Evolutionary conservation across 306 rosid genomes (phyloP), one percentile per base, ranked within the genome.

Genomic region (Cucumis cinereus): DNA sequence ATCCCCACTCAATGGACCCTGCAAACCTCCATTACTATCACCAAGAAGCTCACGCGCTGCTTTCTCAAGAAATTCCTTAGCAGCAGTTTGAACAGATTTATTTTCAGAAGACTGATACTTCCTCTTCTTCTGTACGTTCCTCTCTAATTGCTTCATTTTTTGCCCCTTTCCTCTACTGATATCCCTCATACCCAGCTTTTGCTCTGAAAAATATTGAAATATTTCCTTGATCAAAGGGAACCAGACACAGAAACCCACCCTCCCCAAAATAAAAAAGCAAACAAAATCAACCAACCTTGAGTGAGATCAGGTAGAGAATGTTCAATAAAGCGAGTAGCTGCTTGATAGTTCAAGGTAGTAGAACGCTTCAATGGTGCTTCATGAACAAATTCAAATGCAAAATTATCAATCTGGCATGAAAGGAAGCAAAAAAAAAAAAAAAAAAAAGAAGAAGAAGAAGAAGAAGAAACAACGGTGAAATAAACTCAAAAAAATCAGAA

Each of bases 261-360:
- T 9, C 40, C 72, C 57, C 12, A 55, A n/a, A 52, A 64, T 15
- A 47, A 76, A 76, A 66, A 58, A 26, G 68, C 6, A 67, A 74
- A 41, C 74, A 67, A 74, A 64, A 26, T 85, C 33, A 53, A 84
- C 87, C 59, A 76, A 94, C 99, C 96, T 80, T 74, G 64, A 28
- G 93, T 89, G 47, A 94, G 97, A 83, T 92, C 93, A 6, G 97
- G 99, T 82, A 94, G 83, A 77, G 97, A 89, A 82, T 90, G 93
- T 77, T 81, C 93, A 5, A 94, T 92, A 80, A 94, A 90, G 71
- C 99, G 97, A 5, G 90, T 87, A 35, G 99, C 97, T n/a, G 97
- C 99, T 80, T 78, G 88, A 80, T 79, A 62, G 77, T 94, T 90
- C 86, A 94, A 88, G 43, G 90, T 87, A 36, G 97, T 80, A 36